A percentile compares a stretch with the other conserved stretches of the same genome.
Conservation (phyloP, 495 filamentous ascomycete species). For the Hapsidospora chrysogenum region DNA sequence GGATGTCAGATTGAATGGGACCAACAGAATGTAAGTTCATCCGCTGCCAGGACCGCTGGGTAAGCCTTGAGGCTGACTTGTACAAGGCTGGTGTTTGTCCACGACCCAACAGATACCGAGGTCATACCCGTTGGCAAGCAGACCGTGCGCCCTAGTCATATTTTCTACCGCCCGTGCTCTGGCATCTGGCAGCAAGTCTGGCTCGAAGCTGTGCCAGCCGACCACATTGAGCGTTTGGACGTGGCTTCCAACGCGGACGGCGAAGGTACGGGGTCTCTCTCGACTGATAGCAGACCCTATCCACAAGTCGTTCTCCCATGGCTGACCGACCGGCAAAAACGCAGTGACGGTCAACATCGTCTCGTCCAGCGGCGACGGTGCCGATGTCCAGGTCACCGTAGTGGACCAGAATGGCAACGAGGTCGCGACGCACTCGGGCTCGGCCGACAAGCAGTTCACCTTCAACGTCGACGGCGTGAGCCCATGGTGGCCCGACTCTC, state of each 20-base stretch:
- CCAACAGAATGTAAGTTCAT: slow-evolving; percentile 40
- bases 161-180: slow-evolving; percentile 52
- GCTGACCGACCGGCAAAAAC: too few species aligned
- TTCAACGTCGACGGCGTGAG: slow-evolving; percentile 30
- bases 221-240: slow-evolving; percentile 38
- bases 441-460: slow-evolving; percentile 28
- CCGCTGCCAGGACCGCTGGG: too few species aligned
- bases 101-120: slow-evolving; percentile 44
- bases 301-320: too few species aligned
- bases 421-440: slow-evolving; percentile 11
- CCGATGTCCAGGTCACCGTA: slow-evolving; percentile 25
- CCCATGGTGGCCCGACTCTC: slow-evolving; percentile 44
- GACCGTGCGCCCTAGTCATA: slow-evolving; percentile 37
- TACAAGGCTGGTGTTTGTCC: slow-evolving; percentile 39
- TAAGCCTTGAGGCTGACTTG: not conserved
- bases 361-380: slow-evolving; percentile 6
- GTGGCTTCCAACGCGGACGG: slow-evolving; percentile 42
- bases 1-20: slow-evolving; percentile 18
- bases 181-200: slow-evolving; percentile 59
- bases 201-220: slow-evolving; percentile 40
- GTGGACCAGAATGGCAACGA: slow-evolving; percentile 17
- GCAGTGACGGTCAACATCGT: slow-evolving; percentile 28
- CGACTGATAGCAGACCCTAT: slow-evolving; percentile 28
- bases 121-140: slow-evolving; percentile 53
- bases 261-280: slow-evolving; percentile 21